Conservation (phyloP, 441 rosid species). For the Gossypium trilobum region DNA sequence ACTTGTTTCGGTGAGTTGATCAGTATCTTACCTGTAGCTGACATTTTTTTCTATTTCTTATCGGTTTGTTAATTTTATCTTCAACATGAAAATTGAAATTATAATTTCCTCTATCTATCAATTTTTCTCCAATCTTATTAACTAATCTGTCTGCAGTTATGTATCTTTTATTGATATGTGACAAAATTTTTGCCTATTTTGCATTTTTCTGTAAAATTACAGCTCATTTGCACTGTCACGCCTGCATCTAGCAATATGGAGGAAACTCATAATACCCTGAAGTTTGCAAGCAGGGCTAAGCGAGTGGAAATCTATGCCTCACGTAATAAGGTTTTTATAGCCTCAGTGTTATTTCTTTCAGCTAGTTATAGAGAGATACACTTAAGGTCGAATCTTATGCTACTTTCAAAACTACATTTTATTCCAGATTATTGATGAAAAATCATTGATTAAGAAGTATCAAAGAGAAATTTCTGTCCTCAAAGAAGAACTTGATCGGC, state of each 20-base stretch:
- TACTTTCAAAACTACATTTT: constrained; percentile 16
- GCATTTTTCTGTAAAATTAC: constrained; percentile 17
- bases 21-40: background rate
- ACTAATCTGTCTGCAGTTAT: background rate
- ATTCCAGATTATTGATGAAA: constrained; percentile 89
- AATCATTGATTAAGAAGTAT: constrained; percentile 92
- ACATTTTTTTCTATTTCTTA: background rate
- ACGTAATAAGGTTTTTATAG: constrained; percentile 71
- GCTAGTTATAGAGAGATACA: background rate
- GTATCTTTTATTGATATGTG: background rate
- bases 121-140: background rate
- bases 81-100: background rate
- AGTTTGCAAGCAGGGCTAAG: constrained; percentile 98
- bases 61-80: background rate
- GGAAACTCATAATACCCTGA: constrained; percentile 95
- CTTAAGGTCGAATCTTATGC: constrained; percentile 9
- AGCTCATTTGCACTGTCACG: constrained; percentile 98
- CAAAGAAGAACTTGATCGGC: constrained; percentile 82
- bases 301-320: constrained; percentile 95
- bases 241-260: constrained; percentile 97
- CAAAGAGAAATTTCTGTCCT: constrained; percentile 87
- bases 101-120: background rate
- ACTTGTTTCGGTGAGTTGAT: constrained; percentile 83
- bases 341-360: constrained; percentile 1
- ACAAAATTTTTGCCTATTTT: constrained; percentile 8